Evolutionary conservation across 768 basidiomycete species (phyloP).

Genomic region (Naganishia friedmannii): DNA sequence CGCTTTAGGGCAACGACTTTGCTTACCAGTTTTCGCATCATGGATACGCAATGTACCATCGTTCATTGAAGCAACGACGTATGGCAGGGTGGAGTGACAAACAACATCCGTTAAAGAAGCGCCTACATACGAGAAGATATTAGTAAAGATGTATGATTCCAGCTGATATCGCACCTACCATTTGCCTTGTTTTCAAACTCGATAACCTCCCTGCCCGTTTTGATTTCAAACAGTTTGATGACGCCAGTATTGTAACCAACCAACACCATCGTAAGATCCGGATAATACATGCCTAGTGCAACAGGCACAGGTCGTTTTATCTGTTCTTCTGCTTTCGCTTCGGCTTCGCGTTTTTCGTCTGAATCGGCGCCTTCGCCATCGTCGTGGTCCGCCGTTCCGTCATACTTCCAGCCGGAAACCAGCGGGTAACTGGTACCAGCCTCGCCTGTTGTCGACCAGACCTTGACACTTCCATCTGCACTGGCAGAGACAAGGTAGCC

Average conservation of each 20-base stretch:
- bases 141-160: not conserved
- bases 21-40: slow-evolving; percentile 74
- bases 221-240: slow-evolving; percentile 88
- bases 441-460: slow-evolving; percentile 60
- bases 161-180: slow-evolving; percentile 1
- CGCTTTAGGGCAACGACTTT: not conserved
- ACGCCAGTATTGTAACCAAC: slow-evolving; percentile 86
- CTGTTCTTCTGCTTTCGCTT: slow-evolving; percentile 22
- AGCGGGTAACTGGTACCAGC: slow-evolving; percentile 62
- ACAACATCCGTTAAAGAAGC: slow-evolving; percentile 55
- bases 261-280: slow-evolving; percentile 71
- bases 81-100: slow-evolving; percentile 84
- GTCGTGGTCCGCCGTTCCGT: slow-evolving; percentile 53
- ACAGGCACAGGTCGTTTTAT: slow-evolving; percentile 63
- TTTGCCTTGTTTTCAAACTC: slow-evolving; percentile 59
- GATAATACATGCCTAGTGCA: slow-evolving; percentile 75
- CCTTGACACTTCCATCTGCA: slow-evolving; percentile 85
- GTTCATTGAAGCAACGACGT: slow-evolving; percentile 86
- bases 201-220: slow-evolving; percentile 71
- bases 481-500: slow-evolving; percentile 81
- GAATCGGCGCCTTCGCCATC: slow-evolving; percentile 51
- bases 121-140: not conserved
- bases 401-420: slow-evolving; percentile 75
- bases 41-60: slow-evolving; percentile 90
- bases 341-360: slow-evolving; percentile 56